Evolutionary conservation across 768 basidiomycete species (phyloP).

Genomic region (Gloeophyllum trabeum): DNA sequence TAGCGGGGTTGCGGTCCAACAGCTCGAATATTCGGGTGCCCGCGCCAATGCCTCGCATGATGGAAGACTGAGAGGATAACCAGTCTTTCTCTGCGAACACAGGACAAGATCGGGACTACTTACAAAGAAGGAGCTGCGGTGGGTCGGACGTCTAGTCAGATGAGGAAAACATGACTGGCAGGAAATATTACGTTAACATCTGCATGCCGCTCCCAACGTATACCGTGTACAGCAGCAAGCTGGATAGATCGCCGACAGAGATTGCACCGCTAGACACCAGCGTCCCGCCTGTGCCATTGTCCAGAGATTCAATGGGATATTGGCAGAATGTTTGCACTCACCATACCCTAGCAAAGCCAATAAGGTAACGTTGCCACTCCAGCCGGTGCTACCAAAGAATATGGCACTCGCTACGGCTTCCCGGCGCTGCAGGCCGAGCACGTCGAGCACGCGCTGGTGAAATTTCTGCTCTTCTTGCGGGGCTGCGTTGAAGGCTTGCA

Average conservation of each 20-base stretch:
- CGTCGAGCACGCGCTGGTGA: constrained; percentile 44
- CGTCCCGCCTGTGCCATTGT: constrained; percentile 54
- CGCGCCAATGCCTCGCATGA: constrained; percentile 96
- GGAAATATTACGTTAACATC: constrained; percentile 57
- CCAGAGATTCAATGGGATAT: background rate
- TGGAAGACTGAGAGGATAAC: constrained; percentile 49
- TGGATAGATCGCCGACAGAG: constrained; percentile 86
- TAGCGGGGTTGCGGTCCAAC: constrained; percentile 67
- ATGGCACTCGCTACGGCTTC: constrained; percentile 88
- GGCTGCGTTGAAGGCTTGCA: constrained; percentile 85
- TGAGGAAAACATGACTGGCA: background rate
- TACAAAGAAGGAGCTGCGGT: constrained; percentile 26
- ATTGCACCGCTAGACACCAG: constrained; percentile 84
- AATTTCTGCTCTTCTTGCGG: constrained; percentile 73
- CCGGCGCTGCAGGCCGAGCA: constrained; percentile 68
- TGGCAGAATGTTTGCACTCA: constrained; percentile 20
- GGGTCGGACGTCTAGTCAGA: background rate
- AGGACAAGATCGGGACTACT: constrained; percentile 11
- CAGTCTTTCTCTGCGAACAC: constrained; percentile 3
- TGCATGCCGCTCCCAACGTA: constrained; percentile 77
- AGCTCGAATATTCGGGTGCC: constrained; percentile 91
- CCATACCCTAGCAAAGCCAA: constrained; percentile 88
- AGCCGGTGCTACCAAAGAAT: constrained; percentile 86
- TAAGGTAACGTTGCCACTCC: constrained; percentile 90
- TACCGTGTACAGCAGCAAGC: constrained; percentile 81